phyloP scores from a whole-genome alignment of 305 asterid species.

The Petunia hybrid region DNA sequence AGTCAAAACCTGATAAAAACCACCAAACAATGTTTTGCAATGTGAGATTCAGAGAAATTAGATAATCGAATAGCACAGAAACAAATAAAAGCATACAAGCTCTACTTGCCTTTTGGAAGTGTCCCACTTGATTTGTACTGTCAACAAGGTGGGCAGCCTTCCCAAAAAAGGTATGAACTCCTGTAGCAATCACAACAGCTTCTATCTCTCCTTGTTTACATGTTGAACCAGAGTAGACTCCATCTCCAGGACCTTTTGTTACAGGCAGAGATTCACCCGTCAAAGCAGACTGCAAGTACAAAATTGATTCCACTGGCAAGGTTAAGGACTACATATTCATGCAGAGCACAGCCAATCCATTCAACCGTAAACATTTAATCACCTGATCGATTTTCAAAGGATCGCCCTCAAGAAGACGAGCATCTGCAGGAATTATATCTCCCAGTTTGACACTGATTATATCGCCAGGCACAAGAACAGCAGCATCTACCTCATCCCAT shows the following conservation, averaged over 20 bases:
- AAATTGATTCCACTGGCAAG: background rate
- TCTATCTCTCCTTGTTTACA: constrained; percentile 98
- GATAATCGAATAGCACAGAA: background rate
- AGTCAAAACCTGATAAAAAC: constrained; percentile 73
- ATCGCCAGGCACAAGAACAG: constrained; percentile 90
- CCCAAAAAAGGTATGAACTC: constrained; percentile 96
- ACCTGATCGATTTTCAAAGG: constrained; percentile 96
- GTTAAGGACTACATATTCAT: background rate
- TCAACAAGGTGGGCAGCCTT: constrained; percentile 99
- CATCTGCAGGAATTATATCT: constrained; percentile 92
- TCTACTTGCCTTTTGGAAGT: constrained; percentile 82
- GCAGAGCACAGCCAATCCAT: background rate
- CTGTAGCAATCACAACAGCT: constrained; percentile 92
- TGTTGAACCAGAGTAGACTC: constrained; percentile 94
- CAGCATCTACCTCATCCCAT: constrained; percentile 90
- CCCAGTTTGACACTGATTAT: constrained; percentile 88
- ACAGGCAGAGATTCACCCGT: constrained; percentile 39
- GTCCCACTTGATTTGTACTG: constrained; percentile 92
- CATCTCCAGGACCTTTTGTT: constrained; percentile 95
- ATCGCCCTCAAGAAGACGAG: constrained; percentile 93
- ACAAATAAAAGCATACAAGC: background rate
- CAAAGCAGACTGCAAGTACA: constrained; percentile 81
- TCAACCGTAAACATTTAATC: constrained; percentile 30
- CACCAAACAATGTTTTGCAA: background rate
- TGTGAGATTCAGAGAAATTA: background rate